Evolutionary conservation across 495 filamentous ascomycete genomes (phyloP).

Genomic region (Xylaria grammica): DNA sequence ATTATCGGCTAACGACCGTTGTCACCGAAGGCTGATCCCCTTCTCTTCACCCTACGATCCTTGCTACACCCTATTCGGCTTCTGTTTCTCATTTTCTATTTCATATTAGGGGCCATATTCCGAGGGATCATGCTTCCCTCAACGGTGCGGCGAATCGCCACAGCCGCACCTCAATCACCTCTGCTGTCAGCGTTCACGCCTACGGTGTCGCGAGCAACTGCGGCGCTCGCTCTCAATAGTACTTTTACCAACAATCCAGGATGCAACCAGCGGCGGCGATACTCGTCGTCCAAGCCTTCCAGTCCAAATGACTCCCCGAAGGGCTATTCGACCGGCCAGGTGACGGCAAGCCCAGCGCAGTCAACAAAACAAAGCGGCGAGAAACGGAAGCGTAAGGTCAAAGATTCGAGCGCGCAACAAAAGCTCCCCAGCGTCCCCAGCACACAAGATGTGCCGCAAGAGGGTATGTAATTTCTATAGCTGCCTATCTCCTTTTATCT

Average conservation of each 20-base stretch:
- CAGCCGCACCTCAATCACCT: constrained; percentile 48
- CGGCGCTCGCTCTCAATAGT: constrained; percentile 43
- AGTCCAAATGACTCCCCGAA: constrained; percentile 58
- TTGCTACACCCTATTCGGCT: background rate
- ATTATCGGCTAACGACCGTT: constrained; percentile 19
- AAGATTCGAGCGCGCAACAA: constrained; percentile 34
- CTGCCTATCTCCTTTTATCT: background rate
- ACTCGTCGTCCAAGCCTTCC: constrained; percentile 64
- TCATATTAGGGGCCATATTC: background rate
- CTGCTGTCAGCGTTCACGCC: constrained; percentile 45
- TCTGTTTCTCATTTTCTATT: background rate
- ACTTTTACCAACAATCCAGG: constrained; percentile 44
- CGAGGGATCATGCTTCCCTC: constrained; percentile 55
- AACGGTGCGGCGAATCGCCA: constrained; percentile 54
- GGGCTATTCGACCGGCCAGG: constrained; percentile 48
- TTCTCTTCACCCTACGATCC: constrained; percentile 21
- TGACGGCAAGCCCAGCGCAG: constrained; percentile 44
- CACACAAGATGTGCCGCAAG: constrained; percentile 75
- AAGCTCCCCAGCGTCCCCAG: constrained; percentile 73
- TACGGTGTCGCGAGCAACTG: constrained; percentile 41
- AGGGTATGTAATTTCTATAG: constrained; percentile 58
- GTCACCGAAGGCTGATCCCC: background rate
- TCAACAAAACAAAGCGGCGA: constrained; percentile 47
- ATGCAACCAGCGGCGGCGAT: constrained; percentile 50
- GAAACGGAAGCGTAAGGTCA: constrained; percentile 53